Evolutionary conservation across 1,139 yeast species (phyloP), one percentile per base, ranked within the genome.

Genomic region (Schizosaccharomyces versatilis): DNA sequence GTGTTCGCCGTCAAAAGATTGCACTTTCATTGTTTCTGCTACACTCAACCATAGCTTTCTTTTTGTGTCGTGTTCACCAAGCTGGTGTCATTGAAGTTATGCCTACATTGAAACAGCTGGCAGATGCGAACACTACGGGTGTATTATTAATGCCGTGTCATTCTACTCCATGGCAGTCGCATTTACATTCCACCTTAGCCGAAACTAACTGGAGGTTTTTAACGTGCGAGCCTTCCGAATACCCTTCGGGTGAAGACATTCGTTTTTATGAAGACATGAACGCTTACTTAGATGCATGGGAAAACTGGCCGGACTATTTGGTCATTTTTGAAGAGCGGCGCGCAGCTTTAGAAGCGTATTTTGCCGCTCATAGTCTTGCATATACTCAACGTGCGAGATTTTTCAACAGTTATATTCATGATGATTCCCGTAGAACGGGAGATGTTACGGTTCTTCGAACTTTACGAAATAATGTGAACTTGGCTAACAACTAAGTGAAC

Each of bases 71-170:
- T 36, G 68, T 77, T 52, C 90, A 90, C 63, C 98, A 93, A 67
- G 71, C 83, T 36, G 99, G 98, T 1, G 95, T 79, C 15, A 75
- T 88, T 10, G 80, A 77, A 53, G 78, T 88, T 0, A 72, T 83
- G 19, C 66, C 75, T 10, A 73, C 72, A 55, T 63, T 90, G 32
- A 72, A 79, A 54, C 58, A 65, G 7, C 69, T 73, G 19, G 67
- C 72, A 0, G 61, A 64, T 1, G 71, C 77, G 5, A 60, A 66
- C 0, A 73, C 82, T 2, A 39, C 39, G 32, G 69, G 86, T 48
- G 94, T 95, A 0, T 81, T 90, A 60, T 66, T 93, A 17, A 84
- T 88, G 64, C 98, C 99, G 0, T 93, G 98, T 63, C 98, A 93
- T 66, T 88, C 97, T 0, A 88, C 97, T 0, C 98, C 98, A 2